A percentile compares a stretch with the other conserved stretches of the same genome.
phyloP scores from a whole-genome alignment of 176 grass and related monocot genomes.

The Eragrostis nindensis region DNA sequence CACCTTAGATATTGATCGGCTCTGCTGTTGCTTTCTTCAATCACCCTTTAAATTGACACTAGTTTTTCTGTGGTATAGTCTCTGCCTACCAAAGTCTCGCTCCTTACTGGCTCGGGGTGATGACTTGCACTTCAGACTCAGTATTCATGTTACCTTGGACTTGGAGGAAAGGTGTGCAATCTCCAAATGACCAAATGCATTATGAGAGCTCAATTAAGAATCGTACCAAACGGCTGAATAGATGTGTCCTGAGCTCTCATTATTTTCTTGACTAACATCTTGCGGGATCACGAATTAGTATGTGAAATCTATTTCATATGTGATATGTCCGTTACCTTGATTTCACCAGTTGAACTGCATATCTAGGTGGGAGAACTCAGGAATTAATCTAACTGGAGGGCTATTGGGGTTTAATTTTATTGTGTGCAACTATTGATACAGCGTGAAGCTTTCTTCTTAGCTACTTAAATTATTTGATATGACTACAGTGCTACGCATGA shows the following conservation, averaged over 20 bases:
- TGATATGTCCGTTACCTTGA: not conserved
- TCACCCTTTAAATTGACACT: too few relatives aligned
- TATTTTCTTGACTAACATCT: not conserved
- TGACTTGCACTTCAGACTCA: not conserved
- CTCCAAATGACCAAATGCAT: too few relatives aligned
- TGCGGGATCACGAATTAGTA: not conserved
- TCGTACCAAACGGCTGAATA: not conserved
- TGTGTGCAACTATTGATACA: not conserved
- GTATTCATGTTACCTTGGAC: not conserved
- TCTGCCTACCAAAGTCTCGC: too few relatives aligned
- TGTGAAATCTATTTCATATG: too few relatives aligned
- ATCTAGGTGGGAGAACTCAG: not conserved
- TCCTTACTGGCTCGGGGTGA: not conserved
- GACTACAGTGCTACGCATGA: not conserved
- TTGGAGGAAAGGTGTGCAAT: not conserved
- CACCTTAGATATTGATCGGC: too few relatives aligned
- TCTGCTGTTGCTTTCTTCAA: too few relatives aligned
- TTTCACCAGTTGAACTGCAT: not conserved
- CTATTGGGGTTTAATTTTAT: not conserved
- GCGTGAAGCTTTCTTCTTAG: not conserved
- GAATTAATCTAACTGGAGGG: not conserved
- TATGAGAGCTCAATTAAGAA: not conserved
- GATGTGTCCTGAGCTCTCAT: not conserved
- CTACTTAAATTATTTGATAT: not conserved
- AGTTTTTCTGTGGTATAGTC: too few relatives aligned